Evolutionary conservation across 768 basidiomycete genomes (phyloP), one percentile per base, ranked within the genome.

Genomic region (Amylocystis lapponica): DNA sequence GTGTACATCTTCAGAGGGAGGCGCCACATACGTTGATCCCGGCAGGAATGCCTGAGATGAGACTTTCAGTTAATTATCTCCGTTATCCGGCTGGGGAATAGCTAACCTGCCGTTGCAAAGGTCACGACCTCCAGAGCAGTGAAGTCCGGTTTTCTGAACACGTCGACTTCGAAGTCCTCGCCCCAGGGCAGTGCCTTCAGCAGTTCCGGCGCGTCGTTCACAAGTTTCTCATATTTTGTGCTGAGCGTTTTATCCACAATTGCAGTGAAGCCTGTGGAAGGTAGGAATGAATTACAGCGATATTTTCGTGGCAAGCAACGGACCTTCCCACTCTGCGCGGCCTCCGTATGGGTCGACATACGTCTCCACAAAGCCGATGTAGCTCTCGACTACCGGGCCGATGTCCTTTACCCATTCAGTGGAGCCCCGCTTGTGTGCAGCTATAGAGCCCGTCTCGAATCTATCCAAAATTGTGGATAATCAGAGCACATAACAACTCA

Each of bases 251-350:
- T 92, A 71, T 93, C 78, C 35, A 92, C 88, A 48, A 91, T 85
- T 5, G 88, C 89, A 26, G 88, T 88, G 60, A 92, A 92, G 23
- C 86, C 86, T 87, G 49, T 26, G 4, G n/a, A 20, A 20, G 12
- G 14, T 33, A 4, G 27, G 8, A 25, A 8, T 27, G 3, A 13
- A 2, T 27, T 11, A 29, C 25, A 12, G 2, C 22, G 10, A 29
- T 27, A 14, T 33, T 9, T 40, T 14, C 14, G 39, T 27, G 25
- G 10, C 5, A 19, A 9, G 31, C 12, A 25, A 4, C 38, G n/a
- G 4, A 79, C 87, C 89, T 76, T 93, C 89, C 90, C 90, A 93
- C 61, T 93, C 91, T 0, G 91, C 91, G 39, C 91, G 79, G n/a
- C 77, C 83, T 27, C 90, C 91, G 46, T 87, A 91, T 6, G 91